Evolutionary conservation across 352 stramenopile species (phyloP).

Genomic region (Phytophthora uliginosa): DNA sequence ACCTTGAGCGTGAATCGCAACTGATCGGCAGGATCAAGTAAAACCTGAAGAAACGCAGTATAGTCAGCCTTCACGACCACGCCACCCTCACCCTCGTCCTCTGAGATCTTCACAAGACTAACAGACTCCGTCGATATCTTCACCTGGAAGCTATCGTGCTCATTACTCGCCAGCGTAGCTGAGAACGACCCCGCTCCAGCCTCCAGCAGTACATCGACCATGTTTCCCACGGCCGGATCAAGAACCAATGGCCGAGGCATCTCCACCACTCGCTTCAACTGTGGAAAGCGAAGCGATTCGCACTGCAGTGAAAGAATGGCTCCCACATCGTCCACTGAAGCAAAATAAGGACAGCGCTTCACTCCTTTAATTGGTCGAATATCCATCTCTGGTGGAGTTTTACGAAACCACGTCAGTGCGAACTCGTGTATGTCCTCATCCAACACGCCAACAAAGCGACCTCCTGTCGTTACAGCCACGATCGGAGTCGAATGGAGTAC

Average conservation of each 20-base stretch:
- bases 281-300: conserved; percentile 71
- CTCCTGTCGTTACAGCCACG: conserved; percentile 59
- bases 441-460: conserved; percentile 57
- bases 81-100: conserved; percentile 73
- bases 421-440: conserved; percentile 80
- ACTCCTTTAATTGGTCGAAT: conserved; percentile 77
- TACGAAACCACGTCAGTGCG: conserved; percentile 75
- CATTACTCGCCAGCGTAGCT: conserved; percentile 81
- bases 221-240: conserved; percentile 72
- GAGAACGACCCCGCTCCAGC: conserved; percentile 79
- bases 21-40: conserved; percentile 73
- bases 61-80: conserved; percentile 66
- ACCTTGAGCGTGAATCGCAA: conserved; percentile 84
- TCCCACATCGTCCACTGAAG: conserved; percentile 80
- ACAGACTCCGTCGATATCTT: conserved; percentile 71
- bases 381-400: conserved; percentile 55
- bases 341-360: conserved; percentile 62
- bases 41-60: conserved; percentile 71
- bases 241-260: conserved; percentile 55
- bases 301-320: conserved; percentile 66
- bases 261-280: conserved; percentile 68
- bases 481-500: conserved; percentile 65
- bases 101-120: conserved; percentile 76
- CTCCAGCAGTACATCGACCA: conserved; percentile 79
- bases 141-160: conserved; percentile 86